A percentile compares a stretch with the other conserved stretches of the same genome.
Evolutionary conservation across 805 yeast genomes (phyloP).

Genomic region (Scheffersomyces stipitis): DNA sequence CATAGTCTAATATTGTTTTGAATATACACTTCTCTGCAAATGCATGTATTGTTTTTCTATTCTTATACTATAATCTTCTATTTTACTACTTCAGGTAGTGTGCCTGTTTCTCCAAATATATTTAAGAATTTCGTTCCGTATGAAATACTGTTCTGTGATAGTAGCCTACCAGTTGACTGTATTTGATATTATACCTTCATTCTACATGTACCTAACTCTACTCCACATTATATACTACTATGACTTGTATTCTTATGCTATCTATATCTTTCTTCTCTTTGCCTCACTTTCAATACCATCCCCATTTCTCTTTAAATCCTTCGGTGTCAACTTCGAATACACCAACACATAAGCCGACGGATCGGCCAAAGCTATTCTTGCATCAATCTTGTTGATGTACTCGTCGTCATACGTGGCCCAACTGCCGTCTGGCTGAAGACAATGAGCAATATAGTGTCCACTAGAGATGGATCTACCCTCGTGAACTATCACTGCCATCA

Average conservation of each 20-base stretch:
- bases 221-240: too few relatives aligned
- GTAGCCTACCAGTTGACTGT: not conserved
- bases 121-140: not conserved
- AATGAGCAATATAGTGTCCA: slow-evolving; percentile 91
- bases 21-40: too few relatives aligned
- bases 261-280: slow-evolving; percentile 7
- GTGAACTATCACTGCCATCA: slow-evolving; percentile 84
- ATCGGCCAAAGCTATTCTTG: slow-evolving; percentile 72
- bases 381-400: slow-evolving; percentile 69
- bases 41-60: not conserved
- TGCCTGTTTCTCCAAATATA: not conserved
- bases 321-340: slow-evolving; percentile 74
- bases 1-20: too few relatives aligned
- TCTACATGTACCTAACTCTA: too few relatives aligned
- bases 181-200: not conserved
- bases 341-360: slow-evolving; percentile 88
- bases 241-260: too few relatives aligned
- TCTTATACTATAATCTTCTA: not conserved
- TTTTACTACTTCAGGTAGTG: not conserved
- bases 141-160: not conserved
- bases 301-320: slow-evolving; percentile 15
- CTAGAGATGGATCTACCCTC: slow-evolving; percentile 90
- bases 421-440: slow-evolving; percentile 86
- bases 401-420: slow-evolving; percentile 98
- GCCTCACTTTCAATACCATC: not conserved